Percentiles rank a stretch among this genome's conserved stretches.
phyloP scores from a whole-genome alignment of 441 rosid genomes.

The Gossypium lobatum region DNA sequence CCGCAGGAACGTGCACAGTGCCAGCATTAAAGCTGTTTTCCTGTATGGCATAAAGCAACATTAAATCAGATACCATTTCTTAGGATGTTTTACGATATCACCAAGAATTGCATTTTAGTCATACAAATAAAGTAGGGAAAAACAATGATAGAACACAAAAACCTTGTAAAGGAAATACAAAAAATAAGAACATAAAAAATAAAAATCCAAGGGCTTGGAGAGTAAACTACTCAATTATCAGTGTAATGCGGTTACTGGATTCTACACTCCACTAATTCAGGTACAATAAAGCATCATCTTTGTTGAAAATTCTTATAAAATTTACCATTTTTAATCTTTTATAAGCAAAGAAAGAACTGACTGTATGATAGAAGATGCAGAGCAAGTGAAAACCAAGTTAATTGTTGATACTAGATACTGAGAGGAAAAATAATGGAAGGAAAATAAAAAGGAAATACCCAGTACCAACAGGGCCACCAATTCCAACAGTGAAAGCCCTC shows the following conservation, averaged over 20 bases:
- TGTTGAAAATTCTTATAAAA: not conserved
- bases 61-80: slow-evolving; percentile 16
- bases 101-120: not conserved
- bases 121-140: not conserved
- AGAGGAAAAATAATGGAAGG: not conserved
- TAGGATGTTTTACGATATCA: not conserved
- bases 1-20: slow-evolving; percentile 63
- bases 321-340: not conserved
- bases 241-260: not conserved
- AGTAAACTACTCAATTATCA: not conserved
- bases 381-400: slow-evolving; percentile 2
- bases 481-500: slow-evolving; percentile 93
- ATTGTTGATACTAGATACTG: not conserved
- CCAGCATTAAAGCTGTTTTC: slow-evolving; percentile 93
- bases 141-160: not conserved
- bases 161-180: not conserved
- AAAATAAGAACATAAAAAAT: too few relatives aligned
- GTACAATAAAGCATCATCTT: not conserved
- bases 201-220: not conserved
- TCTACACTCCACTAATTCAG: not conserved
- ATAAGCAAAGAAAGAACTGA: not conserved
- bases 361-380: not conserved
- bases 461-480: slow-evolving; percentile 98
- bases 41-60: slow-evolving; percentile 30
- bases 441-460: slow-evolving; percentile 43